Percentiles rank a stretch among this genome's conserved stretches.
Conservation (phyloP, 768 basidiomycete genomes). For the Russula ochroleuca region DNA sequence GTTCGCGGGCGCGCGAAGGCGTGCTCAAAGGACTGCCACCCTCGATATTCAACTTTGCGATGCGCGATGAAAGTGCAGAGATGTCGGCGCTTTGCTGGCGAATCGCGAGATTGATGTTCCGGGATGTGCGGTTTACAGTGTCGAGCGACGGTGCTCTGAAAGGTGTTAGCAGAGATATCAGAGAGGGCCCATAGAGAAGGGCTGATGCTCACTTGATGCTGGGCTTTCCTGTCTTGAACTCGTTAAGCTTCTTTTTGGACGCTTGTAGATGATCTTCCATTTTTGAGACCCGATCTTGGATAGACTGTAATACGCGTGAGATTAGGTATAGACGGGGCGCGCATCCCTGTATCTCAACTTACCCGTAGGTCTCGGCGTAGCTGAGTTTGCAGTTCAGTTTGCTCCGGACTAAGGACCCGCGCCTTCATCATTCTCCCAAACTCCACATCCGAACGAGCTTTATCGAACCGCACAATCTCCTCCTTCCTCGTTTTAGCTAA, state of each 20-base stretch:
- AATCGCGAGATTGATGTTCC: slow-evolving; percentile 76
- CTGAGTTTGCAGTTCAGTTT: slow-evolving; percentile 74
- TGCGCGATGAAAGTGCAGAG: slow-evolving; percentile 46
- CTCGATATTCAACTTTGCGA: slow-evolving; percentile 48
- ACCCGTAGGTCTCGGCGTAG: slow-evolving; percentile 72
- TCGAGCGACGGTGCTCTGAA: slow-evolving; percentile 78
- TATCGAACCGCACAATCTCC: slow-evolving; percentile 75
- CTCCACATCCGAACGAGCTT: slow-evolving; percentile 72
- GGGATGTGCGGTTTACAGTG: slow-evolving; percentile 76
- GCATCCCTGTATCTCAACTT: slow-evolving; percentile 31
- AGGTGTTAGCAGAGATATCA: slow-evolving; percentile 9
- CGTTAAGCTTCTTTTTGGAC: slow-evolving; percentile 24
- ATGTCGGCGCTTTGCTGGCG: slow-evolving; percentile 57
- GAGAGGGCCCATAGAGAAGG: background rate
- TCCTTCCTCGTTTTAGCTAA: slow-evolving; percentile 77
- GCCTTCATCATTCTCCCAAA: slow-evolving; percentile 51
- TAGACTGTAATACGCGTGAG: slow-evolving; percentile 11
- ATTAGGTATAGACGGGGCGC: background rate
- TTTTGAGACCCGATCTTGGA: slow-evolving; percentile 22
- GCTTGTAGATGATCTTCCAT: slow-evolving; percentile 23
- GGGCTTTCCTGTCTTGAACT: slow-evolving; percentile 24
- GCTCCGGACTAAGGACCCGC: slow-evolving; percentile 63
- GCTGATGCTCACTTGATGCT: slow-evolving; percentile 11
- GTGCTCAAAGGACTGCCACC: slow-evolving; percentile 38
- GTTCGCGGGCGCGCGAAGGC: slow-evolving; percentile 11